A percentile compares a stretch with the other conserved stretches of the same genome.
These are phyloP conservation scores for Fonsecaea pedrosoi DNA, from an alignment of 2,329 filamentous ascomycete genomes.

Conservation along the genomic window DNA sequence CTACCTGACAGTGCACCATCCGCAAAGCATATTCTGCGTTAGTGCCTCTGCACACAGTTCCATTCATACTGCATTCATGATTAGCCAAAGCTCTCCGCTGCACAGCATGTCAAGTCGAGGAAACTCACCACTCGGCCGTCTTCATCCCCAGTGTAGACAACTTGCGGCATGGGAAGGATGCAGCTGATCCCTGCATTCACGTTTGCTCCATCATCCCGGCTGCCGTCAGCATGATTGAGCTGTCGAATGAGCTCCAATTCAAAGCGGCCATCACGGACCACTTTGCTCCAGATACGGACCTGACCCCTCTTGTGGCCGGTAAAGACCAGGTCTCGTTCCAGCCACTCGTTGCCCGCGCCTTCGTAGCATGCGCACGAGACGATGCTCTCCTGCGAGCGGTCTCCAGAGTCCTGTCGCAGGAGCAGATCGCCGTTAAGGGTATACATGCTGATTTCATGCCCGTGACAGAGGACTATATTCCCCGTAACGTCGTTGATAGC, in stretches of 20 bases:
- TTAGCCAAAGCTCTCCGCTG: slow-evolving; percentile 16
- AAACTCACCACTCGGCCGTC: slow-evolving; percentile 82
- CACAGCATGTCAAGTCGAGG: background rate
- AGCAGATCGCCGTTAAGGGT: slow-evolving; percentile 86
- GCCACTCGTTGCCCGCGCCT: slow-evolving; percentile 86
- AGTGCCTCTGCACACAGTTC: slow-evolving; percentile 62
- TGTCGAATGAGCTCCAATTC: slow-evolving; percentile 78
- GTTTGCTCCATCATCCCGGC: slow-evolving; percentile 65
- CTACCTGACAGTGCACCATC: background rate
- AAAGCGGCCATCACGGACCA: slow-evolving; percentile 67
- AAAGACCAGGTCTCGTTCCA: slow-evolving; percentile 83
- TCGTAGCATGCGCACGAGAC: slow-evolving; percentile 91
- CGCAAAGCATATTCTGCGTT: slow-evolving; percentile 24
- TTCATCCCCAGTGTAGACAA: slow-evolving; percentile 93
- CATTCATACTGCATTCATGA: slow-evolving; percentile 59
- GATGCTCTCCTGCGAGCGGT: slow-evolving; percentile 74
- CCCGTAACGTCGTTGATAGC: slow-evolving; percentile 89
- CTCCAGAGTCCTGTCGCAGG: slow-evolving; percentile 80
- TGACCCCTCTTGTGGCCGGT: slow-evolving; percentile 85
- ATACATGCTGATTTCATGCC: slow-evolving; percentile 76
- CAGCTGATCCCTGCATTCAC: slow-evolving; percentile 76
- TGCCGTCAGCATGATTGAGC: slow-evolving; percentile 78
- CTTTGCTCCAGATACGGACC: slow-evolving; percentile 71
- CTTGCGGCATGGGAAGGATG: slow-evolving; percentile 79
- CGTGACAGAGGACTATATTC: slow-evolving; percentile 84